A percentile compares a stretch with the other conserved stretches of the same genome.
phyloP scores from a whole-genome alignment of 164 flowering plant genomes.

The Cinnamomum chago region DNA sequence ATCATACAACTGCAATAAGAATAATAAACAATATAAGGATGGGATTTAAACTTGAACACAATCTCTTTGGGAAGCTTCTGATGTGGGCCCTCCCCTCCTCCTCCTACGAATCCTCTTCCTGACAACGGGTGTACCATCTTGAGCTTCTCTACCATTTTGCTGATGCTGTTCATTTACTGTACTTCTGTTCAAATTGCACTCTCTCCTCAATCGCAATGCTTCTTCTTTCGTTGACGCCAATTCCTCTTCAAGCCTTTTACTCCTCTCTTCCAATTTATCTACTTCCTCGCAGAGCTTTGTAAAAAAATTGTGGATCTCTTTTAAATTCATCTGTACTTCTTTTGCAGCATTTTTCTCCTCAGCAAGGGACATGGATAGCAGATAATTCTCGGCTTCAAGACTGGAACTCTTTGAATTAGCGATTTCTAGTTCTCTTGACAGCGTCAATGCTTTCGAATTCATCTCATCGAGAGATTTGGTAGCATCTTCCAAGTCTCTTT shows the following conservation, averaged over 20 bases:
- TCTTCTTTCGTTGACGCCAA: conserved; percentile 77
- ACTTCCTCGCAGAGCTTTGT: conserved; percentile 75
- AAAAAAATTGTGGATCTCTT: conserved; percentile 70
- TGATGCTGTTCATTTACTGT: conserved; percentile 22
- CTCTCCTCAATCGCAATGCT: conserved; percentile 57
- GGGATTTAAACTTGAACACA: neutral
- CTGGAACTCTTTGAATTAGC: conserved; percentile 36
- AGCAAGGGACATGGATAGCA: conserved; percentile 40
- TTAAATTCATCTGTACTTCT: conserved; percentile 67
- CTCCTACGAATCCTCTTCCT: conserved; percentile 51
- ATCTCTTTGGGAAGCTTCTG: conserved; percentile 11
- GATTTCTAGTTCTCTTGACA: conserved; percentile 57
- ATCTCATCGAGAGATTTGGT: conserved; percentile 71
- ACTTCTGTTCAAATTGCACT: conserved; percentile 35
- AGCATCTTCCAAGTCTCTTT: conserved; percentile 68
- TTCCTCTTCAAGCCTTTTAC: conserved; percentile 68
- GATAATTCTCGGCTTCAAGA: conserved; percentile 62
- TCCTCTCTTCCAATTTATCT: conserved; percentile 58
- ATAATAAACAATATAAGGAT: neutral
- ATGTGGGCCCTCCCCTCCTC: conserved; percentile 30
- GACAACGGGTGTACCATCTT: conserved; percentile 21
- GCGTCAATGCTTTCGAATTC: conserved; percentile 46
- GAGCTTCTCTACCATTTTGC: conserved; percentile 22
- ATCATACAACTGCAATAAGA: neutral
- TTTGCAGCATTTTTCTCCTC: conserved; percentile 52